Base-by-base conservation (phyloP, 2,329 filamentous ascomycete genomes). In the Nigrograna mackinnonii region DNA sequence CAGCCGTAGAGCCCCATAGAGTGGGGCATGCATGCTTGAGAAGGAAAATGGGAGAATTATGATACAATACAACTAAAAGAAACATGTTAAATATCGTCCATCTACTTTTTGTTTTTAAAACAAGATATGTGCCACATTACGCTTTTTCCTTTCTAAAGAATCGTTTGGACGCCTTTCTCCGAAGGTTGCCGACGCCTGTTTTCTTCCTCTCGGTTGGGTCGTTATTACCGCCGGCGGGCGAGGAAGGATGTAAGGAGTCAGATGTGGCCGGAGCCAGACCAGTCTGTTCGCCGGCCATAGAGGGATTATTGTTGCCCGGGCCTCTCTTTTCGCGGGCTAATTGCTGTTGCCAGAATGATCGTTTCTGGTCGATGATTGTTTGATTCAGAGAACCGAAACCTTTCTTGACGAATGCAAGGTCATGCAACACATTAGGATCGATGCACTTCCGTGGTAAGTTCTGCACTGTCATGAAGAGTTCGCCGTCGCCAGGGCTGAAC, bases 401-500 rank as follows among this genome's bases (percentile, higher is more conserved):
- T 59, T 91, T 82, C 31, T 89, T 83, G 52, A 85, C 84, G 65
- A 94, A 91, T 51, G 88, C 95, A 6, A 88, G 80, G 51, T 95
- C 90, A 74, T 96, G 82, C 12, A 97, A 73, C 2, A 74, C 74
- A 57, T 95, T 96, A 41, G 87, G 86, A 66, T 97, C 90, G 16
- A 96, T 69, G 58, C 96, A 79, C 40, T 80, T 81, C 39, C 92
- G 80, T 1, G 92, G 92, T 21, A 95, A 83, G 2, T 85, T 85
- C 72, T 97, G 92, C 20, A 97, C 91, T 3, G 95, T 85, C 62
- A 95, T 90, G 68, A 96, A 96, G 58, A 96, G 90, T 72, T 97
- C 92, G 85, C 95, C 95, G 1, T 91, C 89, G 60, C 96, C 91
- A 13, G 77, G 79, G 9, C 95, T 85, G 6, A 82, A 81, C 56